These are phyloP conservation scores for Parastagonospora nodorum DNA, from an alignment of 2,329 filamentous ascomycete genomes.

Conservation along the genomic window DNA sequence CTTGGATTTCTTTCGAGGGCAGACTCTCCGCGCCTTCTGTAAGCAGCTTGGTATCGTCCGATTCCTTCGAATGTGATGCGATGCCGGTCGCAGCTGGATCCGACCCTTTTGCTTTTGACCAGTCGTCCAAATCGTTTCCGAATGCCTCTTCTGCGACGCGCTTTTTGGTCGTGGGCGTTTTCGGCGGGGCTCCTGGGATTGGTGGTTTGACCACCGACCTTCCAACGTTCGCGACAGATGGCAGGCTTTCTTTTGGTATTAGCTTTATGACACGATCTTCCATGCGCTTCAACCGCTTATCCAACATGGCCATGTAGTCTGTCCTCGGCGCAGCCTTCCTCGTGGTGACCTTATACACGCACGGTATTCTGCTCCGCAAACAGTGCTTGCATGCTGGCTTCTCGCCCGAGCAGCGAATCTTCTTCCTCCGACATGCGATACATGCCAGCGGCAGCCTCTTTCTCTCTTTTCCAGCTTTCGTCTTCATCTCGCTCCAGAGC, in stretches of 20 bases:
- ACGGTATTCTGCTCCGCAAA: conserved; percentile 86
- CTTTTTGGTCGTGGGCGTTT: conserved; percentile 71
- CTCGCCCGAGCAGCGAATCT: conserved; percentile 96
- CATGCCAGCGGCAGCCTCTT: conserved; percentile 92
- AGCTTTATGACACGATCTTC: conserved; percentile 97
- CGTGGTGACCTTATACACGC: conserved; percentile 96
- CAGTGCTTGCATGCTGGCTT: conserved; percentile 98
- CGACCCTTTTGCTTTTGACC: conserved; percentile 66
- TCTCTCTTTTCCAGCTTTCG: conserved; percentile 85
- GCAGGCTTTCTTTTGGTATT: conserved; percentile 83
- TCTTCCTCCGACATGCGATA: conserved; percentile 94
- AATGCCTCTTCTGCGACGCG: conserved; percentile 87
- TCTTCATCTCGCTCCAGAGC: conserved; percentile 59
- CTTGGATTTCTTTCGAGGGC: conserved; percentile 84
- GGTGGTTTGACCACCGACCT: conserved; percentile 85
- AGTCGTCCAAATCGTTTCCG: conserved; percentile 77
- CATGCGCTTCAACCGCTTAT: conserved; percentile 95
- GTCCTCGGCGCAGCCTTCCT: conserved; percentile 92
- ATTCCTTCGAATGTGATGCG: conserved; percentile 52
- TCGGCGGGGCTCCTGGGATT: conserved; percentile 62
- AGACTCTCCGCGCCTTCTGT: conserved; percentile 82
- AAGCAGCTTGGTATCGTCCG: conserved; percentile 76
- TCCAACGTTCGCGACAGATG: conserved; percentile 69
- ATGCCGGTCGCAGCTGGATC: conserved; percentile 60
- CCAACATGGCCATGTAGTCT: conserved; percentile 99